A percentile compares a stretch with the other conserved stretches of the same genome.
These are phyloP conservation scores for Arachnomyces sp. DNA, from an alignment of 2,329 filamentous ascomycete species.

Conservation along the genomic window DNA sequence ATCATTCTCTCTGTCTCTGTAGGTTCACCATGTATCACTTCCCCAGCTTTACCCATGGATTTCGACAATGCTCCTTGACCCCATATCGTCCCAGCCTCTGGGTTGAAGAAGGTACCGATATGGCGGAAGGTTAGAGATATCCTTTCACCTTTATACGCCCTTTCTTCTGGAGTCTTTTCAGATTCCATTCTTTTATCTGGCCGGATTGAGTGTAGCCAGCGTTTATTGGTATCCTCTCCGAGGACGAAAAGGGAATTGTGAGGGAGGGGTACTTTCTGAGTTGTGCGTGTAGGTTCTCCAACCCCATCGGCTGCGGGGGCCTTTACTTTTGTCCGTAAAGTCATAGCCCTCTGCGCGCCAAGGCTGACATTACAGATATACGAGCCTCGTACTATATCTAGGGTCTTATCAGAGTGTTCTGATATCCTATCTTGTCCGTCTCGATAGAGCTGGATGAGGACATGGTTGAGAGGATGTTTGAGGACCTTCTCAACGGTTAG, in stretches of 20 bases:
- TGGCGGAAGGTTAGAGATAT: conserved; percentile 87
- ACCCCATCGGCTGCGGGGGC: conserved; percentile 21
- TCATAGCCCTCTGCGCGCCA: conserved; percentile 86
- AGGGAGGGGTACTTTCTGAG: conserved; percentile 63
- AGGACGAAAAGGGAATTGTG: conserved; percentile 86
- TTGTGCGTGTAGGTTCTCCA: conserved; percentile 40
- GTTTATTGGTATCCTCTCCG: conserved; percentile 69
- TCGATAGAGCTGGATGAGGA: conserved; percentile 88
- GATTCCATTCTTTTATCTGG: conserved; percentile 65
- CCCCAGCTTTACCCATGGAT: conserved; percentile 48
- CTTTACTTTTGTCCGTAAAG: conserved; percentile 61
- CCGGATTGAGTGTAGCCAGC: conserved; percentile 88
- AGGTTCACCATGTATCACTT: conserved; percentile 62
- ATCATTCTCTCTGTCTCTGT: conserved; percentile 58
- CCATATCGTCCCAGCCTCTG: conserved; percentile 64
- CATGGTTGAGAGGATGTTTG: conserved; percentile 80
- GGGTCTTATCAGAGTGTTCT: conserved; percentile 92
- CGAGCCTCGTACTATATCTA: conserved; percentile 74
- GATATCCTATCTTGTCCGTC: conserved; percentile 83
- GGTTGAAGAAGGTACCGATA: conserved; percentile 76
- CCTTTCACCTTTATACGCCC: conserved; percentile 63
- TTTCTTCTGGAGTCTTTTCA: conserved; percentile 63
- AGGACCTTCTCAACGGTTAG: conserved; percentile 60
- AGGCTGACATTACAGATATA: conserved; percentile 89
- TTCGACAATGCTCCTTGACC: conserved; percentile 80